A percentile compares a stretch with the other conserved stretches of the same genome.
phyloP scores from a whole-genome alignment of 2,329 filamentous ascomycete species.

The Helotiales sp. region DNA sequence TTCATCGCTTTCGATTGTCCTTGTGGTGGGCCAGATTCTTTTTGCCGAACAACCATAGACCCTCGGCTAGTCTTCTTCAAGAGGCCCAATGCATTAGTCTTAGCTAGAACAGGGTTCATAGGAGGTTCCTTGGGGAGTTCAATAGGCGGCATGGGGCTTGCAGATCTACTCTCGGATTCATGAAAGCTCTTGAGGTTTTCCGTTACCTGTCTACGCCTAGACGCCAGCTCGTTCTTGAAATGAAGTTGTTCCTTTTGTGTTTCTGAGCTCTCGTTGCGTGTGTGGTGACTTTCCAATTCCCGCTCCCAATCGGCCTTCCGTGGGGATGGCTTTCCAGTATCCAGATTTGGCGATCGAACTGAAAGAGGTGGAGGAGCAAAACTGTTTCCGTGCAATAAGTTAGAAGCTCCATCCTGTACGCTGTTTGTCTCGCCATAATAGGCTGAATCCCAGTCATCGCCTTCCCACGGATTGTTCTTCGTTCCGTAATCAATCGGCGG shows the following conservation, averaged over 20 bases:
- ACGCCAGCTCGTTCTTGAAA: constrained; percentile 71
- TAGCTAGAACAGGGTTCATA: constrained; percentile 24
- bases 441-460: constrained; percentile 32
- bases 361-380: constrained; percentile 14
- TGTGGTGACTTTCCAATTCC: constrained; percentile 39
- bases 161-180: constrained; percentile 55
- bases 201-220: constrained; percentile 68
- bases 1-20: constrained; percentile 58
- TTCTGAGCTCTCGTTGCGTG: constrained; percentile 48
- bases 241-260: constrained; percentile 62
- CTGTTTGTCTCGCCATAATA: constrained; percentile 18
- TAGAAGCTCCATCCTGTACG: constrained; percentile 15
- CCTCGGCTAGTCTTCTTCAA: constrained; percentile 67
- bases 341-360: constrained; percentile 17
- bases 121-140: constrained; percentile 36
- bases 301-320: constrained; percentile 30
- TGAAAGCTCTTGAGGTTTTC: constrained; percentile 71
- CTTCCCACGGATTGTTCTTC: constrained; percentile 47
- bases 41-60: constrained; percentile 54
- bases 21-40: constrained; percentile 34
- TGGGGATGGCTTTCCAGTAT: constrained; percentile 11
- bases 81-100: constrained; percentile 61
- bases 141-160: constrained; percentile 30
- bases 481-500: constrained; percentile 36
- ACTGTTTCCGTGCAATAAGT: constrained; percentile 14